Evolutionary conservation across 495 filamentous ascomycete genomes (phyloP).

Genomic region (Acidomyces sp.): DNA sequence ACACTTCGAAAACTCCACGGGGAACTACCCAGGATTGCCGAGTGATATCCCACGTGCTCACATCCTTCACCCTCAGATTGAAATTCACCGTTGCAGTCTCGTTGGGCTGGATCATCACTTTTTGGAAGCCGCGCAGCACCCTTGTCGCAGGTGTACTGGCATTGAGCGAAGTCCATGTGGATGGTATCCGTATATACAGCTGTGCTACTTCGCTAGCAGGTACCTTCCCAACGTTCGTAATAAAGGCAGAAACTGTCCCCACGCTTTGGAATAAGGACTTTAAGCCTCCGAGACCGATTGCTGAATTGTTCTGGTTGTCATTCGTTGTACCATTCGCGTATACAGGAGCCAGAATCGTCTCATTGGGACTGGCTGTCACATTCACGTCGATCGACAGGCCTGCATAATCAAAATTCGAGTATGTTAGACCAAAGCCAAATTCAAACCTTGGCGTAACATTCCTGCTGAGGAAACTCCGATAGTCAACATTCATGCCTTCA

Average conservation of each 20-base stretch:
- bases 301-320: slow-evolving; percentile 15
- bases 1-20: slow-evolving; percentile 10
- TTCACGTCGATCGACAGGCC: slow-evolving; percentile 8
- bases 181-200: slow-evolving; percentile 20
- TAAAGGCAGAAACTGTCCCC: slow-evolving; percentile 28
- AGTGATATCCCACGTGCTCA: slow-evolving; percentile 18
- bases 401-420: slow-evolving; percentile 6
- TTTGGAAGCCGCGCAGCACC: slow-evolving; percentile 19
- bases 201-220: slow-evolving; percentile 17
- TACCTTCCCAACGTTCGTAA: slow-evolving; percentile 15
- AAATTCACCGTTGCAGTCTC: slow-evolving; percentile 10
- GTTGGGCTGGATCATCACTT: slow-evolving; percentile 11
- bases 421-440: slow-evolving; percentile 20
- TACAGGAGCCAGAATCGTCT: slow-evolving; percentile 2
- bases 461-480: slow-evolving; percentile 18
- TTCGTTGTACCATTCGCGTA: slow-evolving; percentile 11
- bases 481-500: slow-evolving; percentile 25
- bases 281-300: slow-evolving; percentile 10
- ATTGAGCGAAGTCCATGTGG: slow-evolving; percentile 14
- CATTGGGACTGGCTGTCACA: slow-evolving; percentile 5
- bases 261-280: slow-evolving; percentile 6
- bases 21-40: slow-evolving; percentile 15
- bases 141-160: slow-evolving; percentile 6
- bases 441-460: slow-evolving; percentile 22
- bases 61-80: slow-evolving; percentile 15